Evolutionary conservation across 192 early-diverging fungal genomes (phyloP).

Genomic region (Martensiomyces pterosporus): DNA sequence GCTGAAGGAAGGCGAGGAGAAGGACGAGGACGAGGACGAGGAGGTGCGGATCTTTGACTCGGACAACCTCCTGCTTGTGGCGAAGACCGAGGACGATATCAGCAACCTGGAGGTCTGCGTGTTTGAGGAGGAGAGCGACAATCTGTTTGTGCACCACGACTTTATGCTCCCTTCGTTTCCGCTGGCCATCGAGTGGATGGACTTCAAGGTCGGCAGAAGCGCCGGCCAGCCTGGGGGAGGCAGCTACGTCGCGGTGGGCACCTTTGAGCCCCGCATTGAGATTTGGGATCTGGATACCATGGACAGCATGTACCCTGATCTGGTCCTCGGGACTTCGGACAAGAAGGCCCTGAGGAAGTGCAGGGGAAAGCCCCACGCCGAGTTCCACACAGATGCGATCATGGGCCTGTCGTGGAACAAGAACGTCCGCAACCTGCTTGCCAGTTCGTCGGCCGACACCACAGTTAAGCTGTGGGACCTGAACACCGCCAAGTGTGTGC

Average conservation of each 20-base stretch:
- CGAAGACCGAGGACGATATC: constrained; percentile 96
- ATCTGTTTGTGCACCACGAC: constrained; percentile 97
- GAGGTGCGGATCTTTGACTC: constrained; percentile 73
- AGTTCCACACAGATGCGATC: constrained; percentile 93
- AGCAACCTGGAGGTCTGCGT: constrained; percentile 93
- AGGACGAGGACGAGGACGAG: constrained; percentile 71
- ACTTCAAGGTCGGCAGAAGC: constrained; percentile 78
- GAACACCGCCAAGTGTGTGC: constrained; percentile 60
- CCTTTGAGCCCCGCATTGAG: constrained; percentile 97
- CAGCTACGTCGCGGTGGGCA: constrained; percentile 94
- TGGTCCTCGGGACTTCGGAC: constrained; percentile 67
- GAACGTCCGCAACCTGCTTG: constrained; percentile 64
- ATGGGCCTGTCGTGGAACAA: constrained; percentile 94
- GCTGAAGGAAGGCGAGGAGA: constrained; percentile 55
- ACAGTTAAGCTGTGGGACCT: constrained; percentile 99
- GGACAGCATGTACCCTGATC: constrained; percentile 87
- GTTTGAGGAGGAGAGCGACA: constrained; percentile 74
- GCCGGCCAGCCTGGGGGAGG: constrained; percentile 53
- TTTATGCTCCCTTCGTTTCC: constrained; percentile 97
- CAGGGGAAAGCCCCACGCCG: constrained; percentile 54
- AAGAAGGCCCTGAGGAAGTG: constrained; percentile 28
- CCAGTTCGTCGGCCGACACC: constrained; percentile 91
- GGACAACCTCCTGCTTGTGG: constrained; percentile 86
- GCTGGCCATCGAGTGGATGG: constrained; percentile 92
- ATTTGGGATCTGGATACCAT: constrained; percentile 96